These are phyloP conservation scores for Aureobasidium melanogenum DNA, from an alignment of 2,329 filamentous ascomycete species.

Conservation along the genomic window DNA sequence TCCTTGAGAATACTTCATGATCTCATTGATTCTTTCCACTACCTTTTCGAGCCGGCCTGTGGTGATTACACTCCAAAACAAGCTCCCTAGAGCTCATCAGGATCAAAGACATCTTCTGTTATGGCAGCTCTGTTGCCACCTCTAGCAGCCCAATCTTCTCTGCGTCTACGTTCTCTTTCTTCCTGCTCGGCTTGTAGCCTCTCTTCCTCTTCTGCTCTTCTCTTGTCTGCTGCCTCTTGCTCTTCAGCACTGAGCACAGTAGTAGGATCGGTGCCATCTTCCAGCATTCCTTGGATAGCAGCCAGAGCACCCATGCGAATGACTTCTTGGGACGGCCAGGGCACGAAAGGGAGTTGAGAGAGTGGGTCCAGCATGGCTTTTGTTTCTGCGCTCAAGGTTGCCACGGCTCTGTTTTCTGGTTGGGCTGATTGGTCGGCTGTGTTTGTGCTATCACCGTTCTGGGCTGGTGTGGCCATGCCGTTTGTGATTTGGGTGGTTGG, in stretches of 20 bases:
- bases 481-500: conserved; percentile 21
- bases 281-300: conserved; percentile 48
- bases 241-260: conserved; percentile 36
- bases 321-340: conserved; percentile 65
- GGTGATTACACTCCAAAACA: too few species aligned
- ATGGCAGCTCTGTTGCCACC: conserved; percentile 12
- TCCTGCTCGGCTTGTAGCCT: conserved; percentile 24
- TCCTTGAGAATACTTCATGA: too few species aligned
- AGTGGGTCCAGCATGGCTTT: conserved; percentile 43
- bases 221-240: conserved; percentile 27
- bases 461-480: conserved; percentile 24
- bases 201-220: conserved; percentile 31
- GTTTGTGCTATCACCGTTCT: not conserved
- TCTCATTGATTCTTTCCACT: too few species aligned
- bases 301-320: conserved; percentile 63
- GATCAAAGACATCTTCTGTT: conserved; percentile 25
- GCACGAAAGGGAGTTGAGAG: conserved; percentile 53
- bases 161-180: conserved; percentile 12
- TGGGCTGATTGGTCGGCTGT: not conserved
- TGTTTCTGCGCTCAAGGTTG: conserved; percentile 27
- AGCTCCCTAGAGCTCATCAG: conserved; percentile 23
- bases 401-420: conserved; percentile 11
- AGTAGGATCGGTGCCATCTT: conserved; percentile 53
- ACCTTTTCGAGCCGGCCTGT: too few species aligned
- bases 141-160: conserved; percentile 16